These are phyloP conservation scores for Cyberlindnera subsufficiens DNA, from an alignment of 805 yeast genomes.

Conservation along the genomic window DNA sequence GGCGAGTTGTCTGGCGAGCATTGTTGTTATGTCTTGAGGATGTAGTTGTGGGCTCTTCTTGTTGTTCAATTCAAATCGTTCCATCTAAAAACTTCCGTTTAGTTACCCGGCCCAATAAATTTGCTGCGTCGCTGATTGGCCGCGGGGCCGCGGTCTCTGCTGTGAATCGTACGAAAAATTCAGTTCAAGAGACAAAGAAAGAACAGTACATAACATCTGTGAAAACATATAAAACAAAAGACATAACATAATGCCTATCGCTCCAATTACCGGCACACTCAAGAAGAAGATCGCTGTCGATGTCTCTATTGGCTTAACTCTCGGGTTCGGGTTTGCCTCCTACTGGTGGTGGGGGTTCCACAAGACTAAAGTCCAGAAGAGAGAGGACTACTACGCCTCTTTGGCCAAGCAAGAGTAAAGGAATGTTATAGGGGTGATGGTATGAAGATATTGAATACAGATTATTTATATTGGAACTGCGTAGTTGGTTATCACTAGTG, in stretches of 20 bases:
- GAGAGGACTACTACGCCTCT: conserved; percentile 73
- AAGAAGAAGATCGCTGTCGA: conserved; percentile 79
- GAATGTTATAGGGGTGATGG: conserved; percentile 1
- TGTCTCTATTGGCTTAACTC: conserved; percentile 59
- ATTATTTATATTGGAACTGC: too few relatives aligned
- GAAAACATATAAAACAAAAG: neutral
- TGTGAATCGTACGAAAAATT: too few relatives aligned
- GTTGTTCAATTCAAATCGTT: neutral
- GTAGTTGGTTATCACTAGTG: too few relatives aligned
- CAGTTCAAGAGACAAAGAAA: neutral
- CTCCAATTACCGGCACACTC: conserved; percentile 81
- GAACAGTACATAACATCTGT: neutral
- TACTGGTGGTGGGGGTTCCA: conserved; percentile 87
- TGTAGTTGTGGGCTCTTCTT: neutral
- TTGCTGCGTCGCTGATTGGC: conserved; percentile 16
- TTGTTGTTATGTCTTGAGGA: neutral
- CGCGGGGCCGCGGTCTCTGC: conserved; percentile 1
- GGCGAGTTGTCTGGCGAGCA: conserved; percentile 25
- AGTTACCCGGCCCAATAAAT: conserved; percentile 5
- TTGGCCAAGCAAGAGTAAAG: conserved; percentile 21
- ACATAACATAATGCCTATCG: conserved; percentile 42
- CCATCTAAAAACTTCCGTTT: too few relatives aligned
- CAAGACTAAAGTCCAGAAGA: conserved; percentile 60
- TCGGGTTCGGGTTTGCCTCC: conserved; percentile 59
- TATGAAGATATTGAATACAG: too few relatives aligned